A percentile compares a stretch with the other conserved stretches of the same genome.
Evolutionary conservation across 805 yeast species (phyloP).

Genomic region (Saturnispora dispora): DNA sequence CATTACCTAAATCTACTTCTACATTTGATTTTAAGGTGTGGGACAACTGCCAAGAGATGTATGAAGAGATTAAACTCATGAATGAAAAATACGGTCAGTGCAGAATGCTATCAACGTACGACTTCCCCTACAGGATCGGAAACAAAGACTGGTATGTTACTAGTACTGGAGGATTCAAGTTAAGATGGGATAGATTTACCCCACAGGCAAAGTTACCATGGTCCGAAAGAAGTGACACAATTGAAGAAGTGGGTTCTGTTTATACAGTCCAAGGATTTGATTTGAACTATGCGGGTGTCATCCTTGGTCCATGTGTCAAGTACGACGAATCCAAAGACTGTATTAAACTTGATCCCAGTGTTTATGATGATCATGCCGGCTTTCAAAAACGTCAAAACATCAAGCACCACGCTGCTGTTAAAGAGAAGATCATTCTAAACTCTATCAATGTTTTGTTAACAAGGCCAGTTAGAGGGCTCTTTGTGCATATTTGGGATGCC

Average conservation of each 20-base stretch:
- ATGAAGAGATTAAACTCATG: conserved; percentile 24
- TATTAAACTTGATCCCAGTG: conserved; percentile 28
- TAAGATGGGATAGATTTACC: conserved; percentile 39
- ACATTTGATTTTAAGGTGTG: conserved; percentile 27
- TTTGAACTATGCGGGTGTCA: conserved; percentile 38
- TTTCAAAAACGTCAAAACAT: conserved; percentile 35
- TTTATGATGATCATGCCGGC: conserved; percentile 39
- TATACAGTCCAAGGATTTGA: conserved; percentile 42
- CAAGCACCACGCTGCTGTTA: conserved; percentile 28
- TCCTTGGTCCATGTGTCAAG: conserved; percentile 35
- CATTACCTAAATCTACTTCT: conserved; percentile 22
- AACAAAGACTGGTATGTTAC: conserved; percentile 37
- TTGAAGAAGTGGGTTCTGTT: conserved; percentile 40
- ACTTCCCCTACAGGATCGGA: conserved; percentile 37
- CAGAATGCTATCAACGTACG: conserved; percentile 36
- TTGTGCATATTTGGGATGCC: conserved; percentile 35
- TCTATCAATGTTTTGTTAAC: conserved; percentile 38
- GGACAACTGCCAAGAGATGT: conserved; percentile 36
- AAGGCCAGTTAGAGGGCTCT: conserved; percentile 37
- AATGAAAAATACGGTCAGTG: conserved; percentile 32
- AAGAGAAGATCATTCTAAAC: conserved; percentile 33
- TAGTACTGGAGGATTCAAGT: conserved; percentile 33
- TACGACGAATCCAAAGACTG: conserved; percentile 30
- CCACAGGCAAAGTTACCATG: conserved; percentile 35
- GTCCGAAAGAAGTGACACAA: conserved; percentile 38